These are phyloP conservation scores for Fraxinus quadrangulata DNA, from an alignment of 257 asterid species.

Conservation along the genomic window DNA sequence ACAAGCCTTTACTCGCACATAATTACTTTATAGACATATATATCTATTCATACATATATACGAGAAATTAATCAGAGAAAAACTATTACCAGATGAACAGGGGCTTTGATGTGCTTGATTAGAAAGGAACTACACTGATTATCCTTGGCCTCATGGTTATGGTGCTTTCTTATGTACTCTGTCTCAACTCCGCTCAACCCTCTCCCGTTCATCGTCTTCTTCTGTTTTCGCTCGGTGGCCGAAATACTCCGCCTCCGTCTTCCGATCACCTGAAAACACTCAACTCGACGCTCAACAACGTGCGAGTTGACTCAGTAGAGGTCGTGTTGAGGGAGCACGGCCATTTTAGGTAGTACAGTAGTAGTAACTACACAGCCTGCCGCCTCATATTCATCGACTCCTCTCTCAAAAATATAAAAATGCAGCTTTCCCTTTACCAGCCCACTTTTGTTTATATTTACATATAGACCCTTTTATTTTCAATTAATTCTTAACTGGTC, in stretches of 20 bases:
- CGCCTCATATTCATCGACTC: conserved; percentile 29
- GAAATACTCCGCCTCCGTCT: conserved; percentile 21
- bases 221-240: background rate
- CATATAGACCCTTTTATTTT: background rate
- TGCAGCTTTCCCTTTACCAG: background rate
- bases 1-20: background rate
- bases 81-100: conserved; percentile 63
- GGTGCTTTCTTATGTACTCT: conserved; percentile 60
- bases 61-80: background rate
- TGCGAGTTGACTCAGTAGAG: conserved; percentile 33
- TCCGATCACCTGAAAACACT: conserved; percentile 20
- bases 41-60: background rate
- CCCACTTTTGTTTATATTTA: background rate
- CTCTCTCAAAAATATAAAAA: conserved; percentile 20
- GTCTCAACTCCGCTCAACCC: conserved; percentile 51
- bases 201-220: conserved; percentile 41
- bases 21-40: background rate
- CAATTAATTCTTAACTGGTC: background rate
- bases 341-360: conserved; percentile 19
- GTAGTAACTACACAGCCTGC: conserved; percentile 23
- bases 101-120: conserved; percentile 68
- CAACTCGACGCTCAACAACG: conserved; percentile 9
- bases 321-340: conserved; percentile 24
- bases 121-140: conserved; percentile 70
- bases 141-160: conserved; percentile 50